Conservation (phyloP, 257 asterid species). For the Buddleja alternifolia region DNA sequence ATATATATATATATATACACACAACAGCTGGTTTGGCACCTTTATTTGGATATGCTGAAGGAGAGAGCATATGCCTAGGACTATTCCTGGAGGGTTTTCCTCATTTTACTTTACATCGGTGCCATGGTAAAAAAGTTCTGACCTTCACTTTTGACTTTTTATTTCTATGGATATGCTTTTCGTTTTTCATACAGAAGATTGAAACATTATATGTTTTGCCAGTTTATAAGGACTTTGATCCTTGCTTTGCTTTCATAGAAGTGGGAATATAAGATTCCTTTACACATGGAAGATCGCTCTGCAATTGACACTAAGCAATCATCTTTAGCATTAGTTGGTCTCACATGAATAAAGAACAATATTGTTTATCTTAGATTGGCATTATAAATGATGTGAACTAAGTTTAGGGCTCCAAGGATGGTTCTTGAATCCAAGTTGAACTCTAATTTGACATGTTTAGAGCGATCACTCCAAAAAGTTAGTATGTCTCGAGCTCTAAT, state of each 20-base stretch:
- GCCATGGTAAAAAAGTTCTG: constrained; percentile 40
- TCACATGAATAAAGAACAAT: background rate
- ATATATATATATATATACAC: too few relatives aligned
- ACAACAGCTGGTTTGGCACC: constrained; percentile 32
- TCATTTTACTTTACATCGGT: constrained; percentile 39
- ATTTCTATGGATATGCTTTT: constrained; percentile 50
- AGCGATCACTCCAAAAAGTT: background rate
- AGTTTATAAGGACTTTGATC: constrained; percentile 37
- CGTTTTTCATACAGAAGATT: constrained; percentile 24
- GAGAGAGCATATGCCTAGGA: constrained; percentile 50
- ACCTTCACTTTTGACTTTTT: constrained; percentile 34
- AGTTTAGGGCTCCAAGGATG: constrained; percentile 3
- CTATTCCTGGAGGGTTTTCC: constrained; percentile 35
- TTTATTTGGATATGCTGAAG: constrained; percentile 54
- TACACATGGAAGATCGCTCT: constrained; percentile 3
- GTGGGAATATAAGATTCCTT: constrained; percentile 31
- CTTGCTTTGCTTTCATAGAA: constrained; percentile 35
- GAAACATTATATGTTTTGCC: constrained; percentile 26
- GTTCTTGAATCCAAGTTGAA: too few relatives aligned
- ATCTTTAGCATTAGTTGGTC: background rate
- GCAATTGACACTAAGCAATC: background rate
- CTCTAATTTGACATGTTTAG: constrained; percentile 1
- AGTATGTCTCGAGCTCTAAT: background rate
- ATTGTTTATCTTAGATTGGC: background rate
- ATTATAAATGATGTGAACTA: background rate